phyloP scores from a whole-genome alignment of 108 stramenopile genomes.

The Fistulifera pelliculosa region DNA sequence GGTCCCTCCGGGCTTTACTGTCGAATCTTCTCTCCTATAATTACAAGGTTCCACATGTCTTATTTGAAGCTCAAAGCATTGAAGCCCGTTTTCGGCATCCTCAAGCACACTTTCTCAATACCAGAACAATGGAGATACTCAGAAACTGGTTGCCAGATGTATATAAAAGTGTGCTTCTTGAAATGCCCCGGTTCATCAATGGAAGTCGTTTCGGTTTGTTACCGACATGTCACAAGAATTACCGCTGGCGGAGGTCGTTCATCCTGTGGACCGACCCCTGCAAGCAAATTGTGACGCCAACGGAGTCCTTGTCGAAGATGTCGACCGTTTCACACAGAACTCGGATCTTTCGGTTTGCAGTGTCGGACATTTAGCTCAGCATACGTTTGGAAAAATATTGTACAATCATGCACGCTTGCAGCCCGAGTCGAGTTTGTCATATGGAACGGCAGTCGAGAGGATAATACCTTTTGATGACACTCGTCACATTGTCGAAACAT shows the following conservation, averaged over 20 bases:
- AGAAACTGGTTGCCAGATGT: slow-evolving; percentile 26
- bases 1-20: slow-evolving; percentile 67
- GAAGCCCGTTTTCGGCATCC: slow-evolving; percentile 61
- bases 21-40: slow-evolving; percentile 44
- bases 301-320: slow-evolving; percentile 23
- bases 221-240: slow-evolving; percentile 28
- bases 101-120: slow-evolving; percentile 91
- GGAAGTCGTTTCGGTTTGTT: slow-evolving; percentile 68
- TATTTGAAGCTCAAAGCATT: slow-evolving; percentile 48
- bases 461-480: neutral
- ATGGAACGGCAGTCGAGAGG: neutral
- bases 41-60: slow-evolving; percentile 36
- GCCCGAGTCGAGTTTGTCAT: slow-evolving; percentile 1
- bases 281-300: slow-evolving; percentile 38
- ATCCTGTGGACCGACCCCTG: slow-evolving; percentile 54
- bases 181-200: slow-evolving; percentile 61
- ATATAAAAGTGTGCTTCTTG: slow-evolving; percentile 26
- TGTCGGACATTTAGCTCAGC: slow-evolving; percentile 53
- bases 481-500: neutral
- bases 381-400: slow-evolving; percentile 39
- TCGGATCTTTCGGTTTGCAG: slow-evolving; percentile 24
- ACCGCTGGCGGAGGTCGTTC: slow-evolving; percentile 57
- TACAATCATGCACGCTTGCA: slow-evolving; percentile 15
- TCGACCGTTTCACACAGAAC: slow-evolving; percentile 2
- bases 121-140: slow-evolving; percentile 87